Conservation (phyloP, 768 basidiomycete species). For the Calocybe gangraenosa region DNA sequence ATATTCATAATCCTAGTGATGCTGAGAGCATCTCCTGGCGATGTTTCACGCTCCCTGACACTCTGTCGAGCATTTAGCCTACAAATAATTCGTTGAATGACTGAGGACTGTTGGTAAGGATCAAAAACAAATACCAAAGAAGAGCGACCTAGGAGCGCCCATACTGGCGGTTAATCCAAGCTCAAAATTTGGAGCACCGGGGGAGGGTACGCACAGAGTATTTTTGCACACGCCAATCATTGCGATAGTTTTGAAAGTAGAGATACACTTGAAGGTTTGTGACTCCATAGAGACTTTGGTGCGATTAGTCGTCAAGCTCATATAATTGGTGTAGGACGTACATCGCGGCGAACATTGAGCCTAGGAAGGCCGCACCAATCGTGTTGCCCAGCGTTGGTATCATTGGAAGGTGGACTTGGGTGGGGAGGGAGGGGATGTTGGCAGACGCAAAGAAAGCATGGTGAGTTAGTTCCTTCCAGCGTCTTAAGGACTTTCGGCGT, state of each 20-base stretch:
- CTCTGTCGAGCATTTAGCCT: slow-evolving; percentile 21
- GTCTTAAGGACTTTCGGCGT: not conserved
- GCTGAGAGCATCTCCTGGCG: slow-evolving; percentile 6
- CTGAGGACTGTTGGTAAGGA: not conserved
- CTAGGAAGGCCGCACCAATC: slow-evolving; percentile 25
- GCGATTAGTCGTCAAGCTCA: not conserved
- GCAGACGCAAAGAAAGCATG: not conserved
- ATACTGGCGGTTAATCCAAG: too few species aligned
- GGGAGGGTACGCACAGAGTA: slow-evolving; percentile 14
- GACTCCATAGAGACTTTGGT: slow-evolving; percentile 15
- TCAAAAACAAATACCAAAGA: slow-evolving; percentile 20
- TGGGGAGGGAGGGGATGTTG: not conserved
- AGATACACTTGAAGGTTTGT: slow-evolving; percentile 22
- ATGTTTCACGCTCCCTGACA: slow-evolving; percentile 10
- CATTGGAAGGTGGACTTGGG: slow-evolving; percentile 1
- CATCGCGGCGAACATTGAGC: slow-evolving; percentile 23
- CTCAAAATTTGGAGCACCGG: not conserved
- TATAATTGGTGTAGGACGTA: slow-evolving; percentile 11
- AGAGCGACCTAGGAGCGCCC: slow-evolving; percentile 14
- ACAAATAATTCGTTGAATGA: not conserved
- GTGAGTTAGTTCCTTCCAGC: not conserved
- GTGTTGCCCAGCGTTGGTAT: slow-evolving; percentile 21
- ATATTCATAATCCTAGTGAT: slow-evolving; percentile 15
- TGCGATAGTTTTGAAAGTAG: slow-evolving; percentile 19
- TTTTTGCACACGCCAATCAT: slow-evolving; percentile 20